A percentile compares a stretch with the other conserved stretches of the same genome.
phyloP scores from a whole-genome alignment of 495 filamentous ascomycete genomes.

The Aspergillus affinis region DNA sequence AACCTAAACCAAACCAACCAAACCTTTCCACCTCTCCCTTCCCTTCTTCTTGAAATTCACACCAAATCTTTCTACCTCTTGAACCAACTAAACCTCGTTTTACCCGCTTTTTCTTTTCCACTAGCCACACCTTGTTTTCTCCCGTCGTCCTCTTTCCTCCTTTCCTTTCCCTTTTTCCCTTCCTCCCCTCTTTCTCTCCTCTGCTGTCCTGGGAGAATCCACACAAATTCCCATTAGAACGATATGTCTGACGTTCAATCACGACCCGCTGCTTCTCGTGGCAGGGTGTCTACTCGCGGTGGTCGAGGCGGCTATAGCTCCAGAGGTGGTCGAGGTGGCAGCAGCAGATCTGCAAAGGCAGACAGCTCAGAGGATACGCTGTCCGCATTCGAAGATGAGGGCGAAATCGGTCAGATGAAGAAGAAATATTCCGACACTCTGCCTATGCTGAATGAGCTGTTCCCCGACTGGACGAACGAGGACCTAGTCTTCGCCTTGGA shows the following conservation, averaged over 20 bases:
- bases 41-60: slow-evolving; percentile 20
- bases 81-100: slow-evolving; percentile 25
- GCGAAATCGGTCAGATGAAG: slow-evolving; percentile 89
- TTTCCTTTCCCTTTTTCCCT: slow-evolving; percentile 31
- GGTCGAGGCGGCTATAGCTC: slow-evolving; percentile 77
- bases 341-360: slow-evolving; percentile 70
- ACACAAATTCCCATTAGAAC: slow-evolving; percentile 27
- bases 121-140: slow-evolving; percentile 33
- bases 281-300: slow-evolving; percentile 78
- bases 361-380: slow-evolving; percentile 54
- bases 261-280: slow-evolving; percentile 72
- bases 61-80: slow-evolving; percentile 7
- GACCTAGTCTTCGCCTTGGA: slow-evolving; percentile 88
- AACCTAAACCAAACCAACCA: neutral
- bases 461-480: slow-evolving; percentile 87
- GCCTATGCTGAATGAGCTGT: slow-evolving; percentile 79
- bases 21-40: slow-evolving; percentile 18
- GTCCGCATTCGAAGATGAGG: slow-evolving; percentile 73
- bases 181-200: slow-evolving; percentile 38
- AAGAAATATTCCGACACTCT: slow-evolving; percentile 77
- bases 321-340: slow-evolving; percentile 67
- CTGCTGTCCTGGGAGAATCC: slow-evolving; percentile 20
- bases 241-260: slow-evolving; percentile 91
- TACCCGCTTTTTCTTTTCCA: slow-evolving; percentile 32
- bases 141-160: slow-evolving; percentile 36